phyloP scores from a whole-genome alignment of 2,329 filamentous ascomycete genomes.

The Botrytis galanthina region DNA sequence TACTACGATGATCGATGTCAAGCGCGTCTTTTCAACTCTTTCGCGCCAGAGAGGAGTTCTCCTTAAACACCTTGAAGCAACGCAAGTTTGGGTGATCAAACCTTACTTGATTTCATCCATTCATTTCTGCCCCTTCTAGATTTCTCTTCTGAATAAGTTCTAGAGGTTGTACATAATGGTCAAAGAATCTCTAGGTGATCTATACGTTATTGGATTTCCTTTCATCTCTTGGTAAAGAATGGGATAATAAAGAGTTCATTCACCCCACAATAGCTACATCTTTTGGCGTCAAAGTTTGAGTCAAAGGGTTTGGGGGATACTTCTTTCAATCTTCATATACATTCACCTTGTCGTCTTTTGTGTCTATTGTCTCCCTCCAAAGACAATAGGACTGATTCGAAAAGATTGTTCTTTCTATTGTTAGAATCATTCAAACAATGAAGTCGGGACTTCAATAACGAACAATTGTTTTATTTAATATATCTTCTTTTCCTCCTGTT shows the following conservation, averaged over 20 bases:
- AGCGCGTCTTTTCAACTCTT: slow-evolving; percentile 18
- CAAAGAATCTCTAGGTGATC: slow-evolving; percentile 1
- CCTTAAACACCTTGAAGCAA: slow-evolving; percentile 18
- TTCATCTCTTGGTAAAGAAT: slow-evolving; percentile 15
- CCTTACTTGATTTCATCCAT: slow-evolving; percentile 26
- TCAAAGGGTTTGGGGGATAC: slow-evolving; percentile 11
- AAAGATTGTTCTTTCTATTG: slow-evolving; percentile 28
- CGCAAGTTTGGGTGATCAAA: slow-evolving; percentile 13
- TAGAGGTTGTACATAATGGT: not conserved
- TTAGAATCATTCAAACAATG: slow-evolving; percentile 28
- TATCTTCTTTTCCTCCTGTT: slow-evolving; percentile 6
- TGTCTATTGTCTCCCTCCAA: not conserved
- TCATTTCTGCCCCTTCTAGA: slow-evolving; percentile 26
- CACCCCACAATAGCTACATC: slow-evolving; percentile 25
- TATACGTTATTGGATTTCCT: slow-evolving; percentile 17
- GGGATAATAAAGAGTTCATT: slow-evolving; percentile 23
- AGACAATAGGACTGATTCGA: slow-evolving; percentile 4
- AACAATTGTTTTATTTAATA: slow-evolving; percentile 22
- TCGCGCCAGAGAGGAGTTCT: slow-evolving; percentile 13
- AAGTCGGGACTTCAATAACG: slow-evolving; percentile 25
- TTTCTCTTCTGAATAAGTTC: not conserved
- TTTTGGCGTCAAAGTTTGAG: slow-evolving; percentile 9
- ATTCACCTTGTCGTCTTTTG: slow-evolving; percentile 11
- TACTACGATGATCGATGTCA: slow-evolving; percentile 24
- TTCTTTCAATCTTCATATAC: slow-evolving; percentile 22